These are phyloP conservation scores for Hypoxylon subgilvum DNA, from an alignment of 495 filamentous ascomycete species.

Conservation along the genomic window DNA sequence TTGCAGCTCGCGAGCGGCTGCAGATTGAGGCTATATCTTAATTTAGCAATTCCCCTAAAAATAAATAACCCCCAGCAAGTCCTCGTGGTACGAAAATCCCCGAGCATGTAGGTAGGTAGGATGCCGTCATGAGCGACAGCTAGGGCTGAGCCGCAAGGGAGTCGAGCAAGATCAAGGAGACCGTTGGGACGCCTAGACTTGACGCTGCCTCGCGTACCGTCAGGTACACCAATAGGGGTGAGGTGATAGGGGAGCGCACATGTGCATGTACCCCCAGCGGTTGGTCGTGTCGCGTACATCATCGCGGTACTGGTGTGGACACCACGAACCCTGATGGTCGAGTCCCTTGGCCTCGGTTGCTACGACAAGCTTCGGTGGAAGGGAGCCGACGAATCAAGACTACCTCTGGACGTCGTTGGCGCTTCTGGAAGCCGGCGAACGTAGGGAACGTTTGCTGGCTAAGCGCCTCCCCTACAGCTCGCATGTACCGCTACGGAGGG, in stretches of 20 bases:
- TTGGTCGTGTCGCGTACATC: slow-evolving; percentile 16
- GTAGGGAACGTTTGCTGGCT: slow-evolving; percentile 7
- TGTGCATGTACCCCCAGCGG: slow-evolving; percentile 26
- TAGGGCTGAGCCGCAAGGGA: slow-evolving; percentile 26
- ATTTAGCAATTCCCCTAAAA: slow-evolving; percentile 40
- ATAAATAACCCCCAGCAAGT: slow-evolving; percentile 24
- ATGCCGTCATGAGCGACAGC: slow-evolving; percentile 15
- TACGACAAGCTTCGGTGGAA: background rate
- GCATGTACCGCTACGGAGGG: slow-evolving; percentile 1
- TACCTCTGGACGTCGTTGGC: slow-evolving; percentile 1
- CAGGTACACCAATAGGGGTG: slow-evolving; percentile 28
- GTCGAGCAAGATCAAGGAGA: slow-evolving; percentile 18
- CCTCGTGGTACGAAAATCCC: slow-evolving; percentile 24
- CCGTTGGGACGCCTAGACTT: slow-evolving; percentile 15
- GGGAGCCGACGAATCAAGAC: slow-evolving; percentile 3
- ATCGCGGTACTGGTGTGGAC: slow-evolving; percentile 5
- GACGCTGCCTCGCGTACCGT: slow-evolving; percentile 14
- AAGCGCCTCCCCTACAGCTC: slow-evolving; percentile 7
- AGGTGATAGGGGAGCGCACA: slow-evolving; percentile 21
- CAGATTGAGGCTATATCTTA: slow-evolving; percentile 43
- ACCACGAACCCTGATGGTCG: background rate
- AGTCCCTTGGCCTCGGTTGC: slow-evolving; percentile 1
- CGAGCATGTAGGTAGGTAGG: slow-evolving; percentile 15
- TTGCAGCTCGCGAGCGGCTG: slow-evolving; percentile 32
- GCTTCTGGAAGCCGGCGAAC: slow-evolving; percentile 31